Evolutionary conservation across 2,329 filamentous ascomycete genomes (phyloP), one percentile per base, ranked within the genome.

Genomic region (Cladobotryum protrusum): DNA sequence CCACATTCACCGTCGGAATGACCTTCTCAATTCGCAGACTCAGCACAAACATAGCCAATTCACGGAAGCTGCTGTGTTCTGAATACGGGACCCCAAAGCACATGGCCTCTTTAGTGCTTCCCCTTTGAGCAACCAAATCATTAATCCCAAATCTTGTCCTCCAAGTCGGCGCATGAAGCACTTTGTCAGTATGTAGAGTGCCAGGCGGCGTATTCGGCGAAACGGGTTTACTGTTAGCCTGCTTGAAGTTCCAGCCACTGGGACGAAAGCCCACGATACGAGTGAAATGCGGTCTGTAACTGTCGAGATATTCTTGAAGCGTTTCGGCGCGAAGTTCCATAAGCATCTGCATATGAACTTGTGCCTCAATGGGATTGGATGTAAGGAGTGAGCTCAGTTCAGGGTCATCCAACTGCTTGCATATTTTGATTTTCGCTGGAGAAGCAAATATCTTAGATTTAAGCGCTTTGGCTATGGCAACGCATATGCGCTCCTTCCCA

Each of bases 311-410:
- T 53, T 96, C 91, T 56, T 89, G 83, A 1, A 99, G 76, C 0
- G 92, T 96, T 57, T 96, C 91, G 33, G 90, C 84, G 20, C 90
- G 85, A 57, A 99, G 90, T 67, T 97, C 92, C 76, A 93, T 93
- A 9, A 99, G 76, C 60, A 87, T 90, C 59, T 96, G 95, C 91
- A 99, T 96, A 69, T 99, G 93, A 0, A 99, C 90, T 67, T 97
- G 92, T 0, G 93, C 93, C 59, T 89, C 87, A 18, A 79, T 72
- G 0, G 93, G 90, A 63, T 96, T 74, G 7, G 77, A 76, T 0
- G 93, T 99, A 60, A 99, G 78, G 4, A 89, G 78, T 0, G 79
- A 77, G 20, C 83, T 75, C 4, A 99, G 78, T 62, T 96, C 91
- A 0, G 86, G 77, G 63, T 97, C 92, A 63, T 90, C 90, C 1